Percentiles rank a stretch among this genome's conserved stretches.
Conservation (phyloP, 208 protist species). For the Spongospora subterranea region DNA sequence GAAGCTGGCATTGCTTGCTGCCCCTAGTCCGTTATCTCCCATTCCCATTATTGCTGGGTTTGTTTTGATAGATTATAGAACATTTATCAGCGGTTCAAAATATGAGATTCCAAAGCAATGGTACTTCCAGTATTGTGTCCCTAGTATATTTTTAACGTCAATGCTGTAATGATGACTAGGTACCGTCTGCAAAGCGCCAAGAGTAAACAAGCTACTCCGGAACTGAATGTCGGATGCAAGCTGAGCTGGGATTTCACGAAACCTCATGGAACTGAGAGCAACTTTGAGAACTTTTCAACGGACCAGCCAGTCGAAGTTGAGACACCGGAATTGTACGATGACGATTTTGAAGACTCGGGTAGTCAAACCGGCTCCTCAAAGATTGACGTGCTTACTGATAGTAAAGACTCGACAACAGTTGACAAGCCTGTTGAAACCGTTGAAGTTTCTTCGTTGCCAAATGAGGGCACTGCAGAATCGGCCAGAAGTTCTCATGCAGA, state of each 20-base stretch:
- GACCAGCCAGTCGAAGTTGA: not conserved
- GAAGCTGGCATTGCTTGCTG: conserved; percentile 11
- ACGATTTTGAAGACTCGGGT: not conserved
- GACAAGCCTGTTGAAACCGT: too few relatives aligned
- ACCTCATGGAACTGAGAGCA: not conserved
- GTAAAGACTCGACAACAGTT: too few relatives aligned
- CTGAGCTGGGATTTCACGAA: not conserved
- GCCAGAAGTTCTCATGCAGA: not conserved
- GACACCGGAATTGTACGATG: not conserved
- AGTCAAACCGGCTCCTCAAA: too few relatives aligned
- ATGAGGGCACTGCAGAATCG: not conserved
- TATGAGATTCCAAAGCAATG: not conserved
- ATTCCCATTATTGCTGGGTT: conserved; percentile 2
- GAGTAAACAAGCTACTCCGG: not conserved
- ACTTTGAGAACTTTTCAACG: not conserved
- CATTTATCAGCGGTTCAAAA: not conserved
- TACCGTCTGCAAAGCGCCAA: conserved; percentile 38
- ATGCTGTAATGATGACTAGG: not conserved
- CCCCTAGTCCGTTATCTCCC: not conserved
- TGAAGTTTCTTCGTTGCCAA: too few relatives aligned
- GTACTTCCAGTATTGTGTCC: not conserved
- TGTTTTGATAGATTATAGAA: not conserved
- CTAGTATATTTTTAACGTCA: not conserved
- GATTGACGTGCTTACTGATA: too few relatives aligned
- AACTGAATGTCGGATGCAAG: conserved; percentile 47